Base-by-base conservation (phyloP, 345 rosid genomes). In the Sisymbrium irio region DNA sequence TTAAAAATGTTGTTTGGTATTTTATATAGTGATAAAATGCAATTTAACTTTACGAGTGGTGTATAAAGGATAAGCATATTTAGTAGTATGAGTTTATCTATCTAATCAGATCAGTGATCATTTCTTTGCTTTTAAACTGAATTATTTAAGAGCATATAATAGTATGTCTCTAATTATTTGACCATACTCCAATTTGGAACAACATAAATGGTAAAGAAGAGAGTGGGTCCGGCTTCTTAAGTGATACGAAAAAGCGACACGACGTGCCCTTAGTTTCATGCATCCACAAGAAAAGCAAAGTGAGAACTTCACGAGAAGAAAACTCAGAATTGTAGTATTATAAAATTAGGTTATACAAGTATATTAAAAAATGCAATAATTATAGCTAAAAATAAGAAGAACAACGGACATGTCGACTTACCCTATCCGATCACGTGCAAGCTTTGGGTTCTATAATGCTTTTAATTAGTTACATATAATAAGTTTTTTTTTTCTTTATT, bases 351-450 rank as follows among this genome's bases (percentile, higher is more conserved):
- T 30, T 61, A n/a, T n/a, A n/a, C n/a, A n/a, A n/a, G 17, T 30
- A 62, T 44, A 42, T 20, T 17, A 1, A 4, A 57, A 59, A 51
- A 17, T 51, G 35, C 41, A 6, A 14, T n/a, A 58, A 14, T 30
- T 30, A 57, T 14, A 37, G 61, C 13, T 47, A 47, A 66, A 51
- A 67, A 19, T 6, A 68, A 42, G 35, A 3, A 25, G 55, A 68
- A 53, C 69, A 76, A 68, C 65, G 69, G 70, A 70, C 79, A 68
- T 54, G 42, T 68, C 41, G 75, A 77, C 59, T 77, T 45, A 55
- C 58, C 51, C 60, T 62, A 22, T 63, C 37, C 42, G 82, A 83
- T 82, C 88, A 88, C 90, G 92, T 88, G 87, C 88, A 20, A n/a
- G 46, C 82, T 67, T 77, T 49, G 83, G 81, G 80, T 75, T 78